A percentile compares a stretch with the other conserved stretches of the same genome.
phyloP scores from a whole-genome alignment of 164 flowering plant species.

The Umbilicus rupestris region DNA sequence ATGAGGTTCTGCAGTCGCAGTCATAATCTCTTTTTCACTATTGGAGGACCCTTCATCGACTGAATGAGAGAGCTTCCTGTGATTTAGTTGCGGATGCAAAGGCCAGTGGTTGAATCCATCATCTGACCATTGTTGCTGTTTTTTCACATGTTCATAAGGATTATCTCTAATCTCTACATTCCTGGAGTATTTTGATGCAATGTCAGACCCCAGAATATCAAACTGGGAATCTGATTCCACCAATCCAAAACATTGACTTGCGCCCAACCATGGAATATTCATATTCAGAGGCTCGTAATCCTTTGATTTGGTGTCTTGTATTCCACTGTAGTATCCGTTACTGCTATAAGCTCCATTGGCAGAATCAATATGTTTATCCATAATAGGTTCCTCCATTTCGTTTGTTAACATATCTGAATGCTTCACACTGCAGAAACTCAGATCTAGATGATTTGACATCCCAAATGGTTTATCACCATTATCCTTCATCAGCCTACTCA shows the following conservation, averaged over 20 bases:
- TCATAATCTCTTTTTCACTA: no score
- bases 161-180: constrained; percentile 23
- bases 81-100: constrained; percentile 24
- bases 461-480: constrained; percentile 35
- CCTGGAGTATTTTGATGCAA: constrained; percentile 31
- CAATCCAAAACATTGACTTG: not conserved
- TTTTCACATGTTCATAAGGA: constrained; percentile 27
- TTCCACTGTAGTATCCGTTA: constrained; percentile 21
- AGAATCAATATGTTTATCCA: constrained; percentile 21
- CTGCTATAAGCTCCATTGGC: constrained; percentile 25
- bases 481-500: constrained; percentile 72
- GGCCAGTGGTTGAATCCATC: constrained; percentile 23
- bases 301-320: constrained; percentile 23
- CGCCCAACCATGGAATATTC: constrained; percentile 18
- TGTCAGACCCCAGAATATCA: constrained; percentile 23
- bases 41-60: constrained; percentile 16
- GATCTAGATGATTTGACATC: constrained; percentile 29
- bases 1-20: no score
- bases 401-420: constrained; percentile 32
- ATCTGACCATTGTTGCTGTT: constrained; percentile 16
- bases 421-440: constrained; percentile 15
- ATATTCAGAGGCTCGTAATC: constrained; percentile 20
- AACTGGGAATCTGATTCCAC: constrained; percentile 18
- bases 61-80: constrained; percentile 17
- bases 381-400: constrained; percentile 27